Conservation (phyloP, 2,329 filamentous ascomycete genomes). For the Aspergillus sp. region DNA sequence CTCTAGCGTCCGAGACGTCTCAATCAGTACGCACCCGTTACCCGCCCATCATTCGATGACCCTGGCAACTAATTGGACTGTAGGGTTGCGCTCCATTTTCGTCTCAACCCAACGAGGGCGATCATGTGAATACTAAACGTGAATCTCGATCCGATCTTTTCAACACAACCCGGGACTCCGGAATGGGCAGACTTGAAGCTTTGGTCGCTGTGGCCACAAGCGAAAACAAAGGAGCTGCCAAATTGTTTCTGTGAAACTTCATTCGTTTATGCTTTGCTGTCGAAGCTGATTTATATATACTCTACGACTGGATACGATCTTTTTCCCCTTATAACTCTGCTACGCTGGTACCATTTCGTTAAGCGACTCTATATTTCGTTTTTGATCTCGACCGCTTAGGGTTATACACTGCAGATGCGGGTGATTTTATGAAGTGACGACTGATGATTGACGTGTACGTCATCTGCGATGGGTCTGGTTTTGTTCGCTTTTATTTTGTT, state of each 20-base stretch:
- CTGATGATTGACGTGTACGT: constrained; percentile 32
- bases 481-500: constrained; percentile 4
- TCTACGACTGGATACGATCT: not conserved
- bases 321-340: constrained; percentile 3
- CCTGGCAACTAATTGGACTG: constrained; percentile 23
- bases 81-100: constrained; percentile 28
- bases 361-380: not conserved
- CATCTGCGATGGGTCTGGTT: constrained; percentile 6
- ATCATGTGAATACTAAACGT: constrained; percentile 21
- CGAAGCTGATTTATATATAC: not conserved
- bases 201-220: constrained; percentile 46
- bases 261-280: constrained; percentile 1
- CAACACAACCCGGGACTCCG: constrained; percentile 24
- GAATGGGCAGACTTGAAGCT: constrained; percentile 44
- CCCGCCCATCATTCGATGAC: constrained; percentile 17
- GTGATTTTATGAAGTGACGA: constrained; percentile 30
- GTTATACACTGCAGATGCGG: constrained; percentile 6
- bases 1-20: constrained; percentile 28
- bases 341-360: not conserved
- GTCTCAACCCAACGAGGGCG: constrained; percentile 21
- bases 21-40: constrained; percentile 34
- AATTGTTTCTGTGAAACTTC: constrained; percentile 24
- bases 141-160: constrained; percentile 23
- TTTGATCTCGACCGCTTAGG: not conserved
- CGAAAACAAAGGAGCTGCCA: constrained; percentile 34